Evolutionary conservation across 2,329 filamentous ascomycete species (phyloP), one percentile per base, ranked within the genome.

Genomic region (Fonsecaea monophora): DNA sequence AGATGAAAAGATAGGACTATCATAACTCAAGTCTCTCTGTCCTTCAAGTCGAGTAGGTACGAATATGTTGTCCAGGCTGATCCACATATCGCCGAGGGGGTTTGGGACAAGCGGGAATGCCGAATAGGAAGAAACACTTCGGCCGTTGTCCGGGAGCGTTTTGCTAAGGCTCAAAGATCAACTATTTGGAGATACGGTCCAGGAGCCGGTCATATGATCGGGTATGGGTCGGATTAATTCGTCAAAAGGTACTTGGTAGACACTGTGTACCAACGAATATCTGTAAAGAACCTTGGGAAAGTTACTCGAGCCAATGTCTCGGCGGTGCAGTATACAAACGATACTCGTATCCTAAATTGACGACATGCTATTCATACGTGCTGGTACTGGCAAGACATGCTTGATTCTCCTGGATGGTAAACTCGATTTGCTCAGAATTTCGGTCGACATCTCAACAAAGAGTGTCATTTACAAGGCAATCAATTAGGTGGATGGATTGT

Each of bases 11-110:
- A 50, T 25, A 7, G 18, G 21, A 25, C 8, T 30, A 25, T 50
- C 45, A 50, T 3, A 25, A 13, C 18, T 13, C 18, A 30, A 12
- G 3, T 13, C 45, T n/a, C 12, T 12, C 10, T 32, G 30, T 50
- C 45, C 12, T 50, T 25, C 21, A 25, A 25, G 8, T 4, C 21
- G 21, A 50, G 45, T 50, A 50, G 18, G 45, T 50, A 13, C 25
- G 18, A 25, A 8, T 50, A 18, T 30, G 45, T 25, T 30, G 40
- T 45, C n/a, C 9, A 18, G 2, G 3, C 25, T 15, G 45, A 50
- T 18, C 45, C 45, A 50, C 45, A 50, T 50, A 50, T 50, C 45
- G 45, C 45, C 45, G 45, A 25, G 45, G 45, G 18, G 4, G 18
- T 25, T 50, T 30, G 21, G 9, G 21, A 50, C 8, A 10, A 50